Evolutionary conservation across 78 protist genomes (phyloP), one percentile per base, ranked within the genome.

Genomic region (Guillardia theta): DNA sequence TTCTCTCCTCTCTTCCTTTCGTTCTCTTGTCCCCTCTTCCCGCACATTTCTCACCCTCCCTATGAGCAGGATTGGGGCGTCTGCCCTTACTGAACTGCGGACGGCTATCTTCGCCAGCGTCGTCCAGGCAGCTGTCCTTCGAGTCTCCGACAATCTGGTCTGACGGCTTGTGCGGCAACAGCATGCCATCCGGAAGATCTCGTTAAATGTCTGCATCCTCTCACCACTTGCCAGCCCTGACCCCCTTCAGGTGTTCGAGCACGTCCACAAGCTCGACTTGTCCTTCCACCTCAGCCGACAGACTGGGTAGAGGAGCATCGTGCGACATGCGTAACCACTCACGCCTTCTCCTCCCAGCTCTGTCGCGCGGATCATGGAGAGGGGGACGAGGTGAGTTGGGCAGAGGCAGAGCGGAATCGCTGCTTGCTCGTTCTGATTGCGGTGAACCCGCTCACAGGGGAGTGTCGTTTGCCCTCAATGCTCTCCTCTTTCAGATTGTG

Each of bases 341-440:
- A n/a, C n/a, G n/a, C n/a, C n/a, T n/a, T n/a, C n/a, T n/a, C 96
- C 97, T 70, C 97, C 99, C 0, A 98, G 98, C 37, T 96, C 97
- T 37, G 92, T 98, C 37, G 36, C 96, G 19, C 62, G 97, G 0
- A 93, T 80, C 15, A 96, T 98, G 33, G 99, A 98, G 88, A 96
- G 99, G 24, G 98, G 99, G 4, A 88, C 96, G 27, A 48, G 97
- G n/a, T n/a, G n/a, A n/a, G n/a, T n/a, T n/a, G n/a, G n/a, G n/a
- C n/a, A n/a, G n/a, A n/a, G n/a, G n/a, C n/a, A n/a, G n/a, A n/a
- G 95, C 88, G 33, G n/a, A n/a, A n/a, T n/a, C n/a, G n/a, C n/a
- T n/a, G n/a, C n/a, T n/a, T n/a, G n/a, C n/a, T n/a, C n/a, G n/a
- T n/a, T n/a, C n/a, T n/a, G n/a, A n/a, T n/a, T n/a, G n/a, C n/a